Conservation (phyloP, 2,329 filamentous ascomycete genomes). For the Fusarium keratoplasticum region DNA sequence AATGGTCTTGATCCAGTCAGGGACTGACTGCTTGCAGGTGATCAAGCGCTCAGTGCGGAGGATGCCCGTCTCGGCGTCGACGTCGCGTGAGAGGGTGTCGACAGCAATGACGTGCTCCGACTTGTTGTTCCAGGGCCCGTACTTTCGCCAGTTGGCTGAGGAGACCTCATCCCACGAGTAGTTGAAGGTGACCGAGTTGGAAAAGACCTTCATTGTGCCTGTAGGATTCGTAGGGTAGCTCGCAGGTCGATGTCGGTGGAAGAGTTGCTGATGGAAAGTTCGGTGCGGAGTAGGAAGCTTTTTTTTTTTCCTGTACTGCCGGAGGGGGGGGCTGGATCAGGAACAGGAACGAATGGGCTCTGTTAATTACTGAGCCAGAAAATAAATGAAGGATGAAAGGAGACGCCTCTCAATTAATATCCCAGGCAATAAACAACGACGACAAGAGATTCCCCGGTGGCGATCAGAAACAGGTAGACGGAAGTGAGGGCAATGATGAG, state of each 20-base stretch:
- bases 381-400: constrained; percentile 6
- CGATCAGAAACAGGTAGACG: constrained; percentile 22
- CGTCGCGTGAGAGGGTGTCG: constrained; percentile 83
- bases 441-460: constrained; percentile 32
- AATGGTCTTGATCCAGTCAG: constrained; percentile 83
- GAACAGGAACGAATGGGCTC: background rate
- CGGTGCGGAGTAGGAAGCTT: constrained; percentile 33
- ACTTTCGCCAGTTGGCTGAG: constrained; percentile 98
- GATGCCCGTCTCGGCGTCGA: constrained; percentile 68
- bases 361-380: constrained; percentile 7
- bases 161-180: constrained; percentile 99
- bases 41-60: constrained; percentile 72
- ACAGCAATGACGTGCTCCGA: constrained; percentile 97
- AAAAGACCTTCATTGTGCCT: constrained; percentile 90
- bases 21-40: constrained; percentile 72
- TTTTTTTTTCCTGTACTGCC: constrained; percentile 17
- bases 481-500: constrained; percentile 34
- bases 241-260: constrained; percentile 3
- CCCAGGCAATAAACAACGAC: constrained; percentile 25
- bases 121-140: constrained; percentile 99
- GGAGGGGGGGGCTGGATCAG: constrained; percentile 3
- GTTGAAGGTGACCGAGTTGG: constrained; percentile 88
- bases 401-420: constrained; percentile 27
- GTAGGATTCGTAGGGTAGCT: constrained; percentile 32
- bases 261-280: background rate